phyloP scores from a whole-genome alignment of 805 yeast genomes.

The Kuraishia hungarica region DNA sequence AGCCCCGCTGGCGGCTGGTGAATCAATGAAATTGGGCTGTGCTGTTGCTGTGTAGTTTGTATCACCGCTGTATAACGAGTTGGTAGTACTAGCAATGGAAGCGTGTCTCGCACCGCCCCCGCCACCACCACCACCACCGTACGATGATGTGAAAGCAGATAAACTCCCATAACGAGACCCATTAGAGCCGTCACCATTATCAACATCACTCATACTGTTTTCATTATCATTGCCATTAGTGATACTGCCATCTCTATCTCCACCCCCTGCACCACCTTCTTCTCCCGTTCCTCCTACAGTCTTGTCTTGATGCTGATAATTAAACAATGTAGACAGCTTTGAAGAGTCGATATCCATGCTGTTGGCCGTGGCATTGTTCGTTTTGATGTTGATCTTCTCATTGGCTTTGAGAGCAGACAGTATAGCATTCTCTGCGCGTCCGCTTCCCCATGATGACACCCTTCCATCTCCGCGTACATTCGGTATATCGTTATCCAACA shows the following conservation, averaged over 20 bases:
- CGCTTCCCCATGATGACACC: background rate
- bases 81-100: background rate
- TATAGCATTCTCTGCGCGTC: background rate
- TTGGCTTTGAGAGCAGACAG: background rate
- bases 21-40: background rate
- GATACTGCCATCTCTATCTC: background rate
- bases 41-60: background rate
- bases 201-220: no score
- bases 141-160: background rate
- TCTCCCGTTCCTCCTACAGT: background rate
- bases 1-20: background rate
- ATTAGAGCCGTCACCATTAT: background rate
- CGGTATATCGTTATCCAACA: conserved; percentile 1
- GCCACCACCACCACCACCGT: background rate
- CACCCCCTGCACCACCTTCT: background rate
- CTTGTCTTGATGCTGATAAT: background rate
- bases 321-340: background rate
- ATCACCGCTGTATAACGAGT: background rate
- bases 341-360: conserved; percentile 7
- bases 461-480: background rate
- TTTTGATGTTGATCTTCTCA: background rate
- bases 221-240: no score
- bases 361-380: conserved; percentile 3
- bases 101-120: background rate
- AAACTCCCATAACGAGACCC: background rate